Base-by-base conservation (phyloP, 306 rosid species). In the Albizia julibrissin region DNA sequence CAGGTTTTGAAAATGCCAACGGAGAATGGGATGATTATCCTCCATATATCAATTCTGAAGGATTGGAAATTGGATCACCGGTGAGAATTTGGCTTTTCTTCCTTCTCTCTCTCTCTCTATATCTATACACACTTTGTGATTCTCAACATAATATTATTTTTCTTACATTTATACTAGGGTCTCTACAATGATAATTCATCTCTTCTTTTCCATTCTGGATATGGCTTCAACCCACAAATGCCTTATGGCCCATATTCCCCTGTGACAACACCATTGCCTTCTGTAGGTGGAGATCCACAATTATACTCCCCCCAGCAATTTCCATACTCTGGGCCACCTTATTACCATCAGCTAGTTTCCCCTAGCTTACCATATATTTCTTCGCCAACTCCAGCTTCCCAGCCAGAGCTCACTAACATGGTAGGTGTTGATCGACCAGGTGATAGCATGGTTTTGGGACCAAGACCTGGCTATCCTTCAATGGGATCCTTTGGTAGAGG, bases 201-300 rank as follows among this genome's bases (percentile, higher is more conserved):
- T 82, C 86, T 91, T 78, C 83, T 93, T 79, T 88, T 87, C 87
- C 97, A 93, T 88, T 93, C 95, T 86, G 97, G 97, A 61, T 91
- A 91, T 89, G 90, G 95, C 83, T 93, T 88, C 90, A 91, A 86
- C 71, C 95, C 94, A 0, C 97, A 91, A 89, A 89, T 93, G 91
- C 95, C 97, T 22, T 93, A 90, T 22, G 97, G 95, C 37, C 95
- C 97, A 52, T 93, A 91, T 87, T 93, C 97, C 68, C 95, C 97
- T 0, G 95, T 93, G 80, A 91, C 95, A 77, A 87, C 97, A 54
- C 94, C 95, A 66, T 84, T 93, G 91, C 97, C 95, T 21, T 87
- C 97, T 39, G 91, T 88, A 69, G 95, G 92, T 24, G 94, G 91
- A 84, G 95, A 91, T 74, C 86, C 89, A 58, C 97, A 93, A 59